Percentiles rank a stretch among this genome's conserved stretches.
phyloP scores from a whole-genome alignment of 306 rosid species.

The Carpinus viminea region DNA sequence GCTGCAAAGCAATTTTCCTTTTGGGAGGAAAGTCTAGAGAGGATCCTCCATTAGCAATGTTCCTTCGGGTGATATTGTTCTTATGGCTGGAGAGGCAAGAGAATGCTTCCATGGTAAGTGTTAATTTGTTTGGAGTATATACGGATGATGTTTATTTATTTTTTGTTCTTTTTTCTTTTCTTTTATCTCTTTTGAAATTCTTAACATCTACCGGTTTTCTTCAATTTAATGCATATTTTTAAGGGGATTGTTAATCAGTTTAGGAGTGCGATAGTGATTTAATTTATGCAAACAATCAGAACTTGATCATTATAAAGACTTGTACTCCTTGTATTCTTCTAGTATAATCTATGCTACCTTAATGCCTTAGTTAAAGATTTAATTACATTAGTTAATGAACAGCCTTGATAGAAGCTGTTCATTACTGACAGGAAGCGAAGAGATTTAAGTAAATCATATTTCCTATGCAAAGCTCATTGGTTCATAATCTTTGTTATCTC shows the following conservation, averaged over 20 bases:
- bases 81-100: conserved; percentile 95
- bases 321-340: neutral
- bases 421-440: neutral
- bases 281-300: neutral
- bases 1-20: conserved; percentile 94
- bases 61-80: conserved; percentile 91
- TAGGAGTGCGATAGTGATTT: neutral
- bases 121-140: neutral
- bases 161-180: neutral
- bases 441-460: no score
- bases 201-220: neutral
- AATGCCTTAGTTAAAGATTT: neutral
- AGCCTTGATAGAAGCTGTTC: neutral
- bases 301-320: neutral
- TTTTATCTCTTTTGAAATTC: neutral
- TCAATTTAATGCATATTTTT: neutral
- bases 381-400: neutral
- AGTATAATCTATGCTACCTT: neutral
- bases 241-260: neutral
- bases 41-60: conserved; percentile 84
- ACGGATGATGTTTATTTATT: neutral
- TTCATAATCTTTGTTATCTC: neutral
- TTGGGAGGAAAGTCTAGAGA: conserved; percentile 86
- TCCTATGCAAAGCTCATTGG: neutral
- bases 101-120: conserved; percentile 87